phyloP scores from a whole-genome alignment of 1,139 yeast species.

The Blastobotrys capitulatus region DNA sequence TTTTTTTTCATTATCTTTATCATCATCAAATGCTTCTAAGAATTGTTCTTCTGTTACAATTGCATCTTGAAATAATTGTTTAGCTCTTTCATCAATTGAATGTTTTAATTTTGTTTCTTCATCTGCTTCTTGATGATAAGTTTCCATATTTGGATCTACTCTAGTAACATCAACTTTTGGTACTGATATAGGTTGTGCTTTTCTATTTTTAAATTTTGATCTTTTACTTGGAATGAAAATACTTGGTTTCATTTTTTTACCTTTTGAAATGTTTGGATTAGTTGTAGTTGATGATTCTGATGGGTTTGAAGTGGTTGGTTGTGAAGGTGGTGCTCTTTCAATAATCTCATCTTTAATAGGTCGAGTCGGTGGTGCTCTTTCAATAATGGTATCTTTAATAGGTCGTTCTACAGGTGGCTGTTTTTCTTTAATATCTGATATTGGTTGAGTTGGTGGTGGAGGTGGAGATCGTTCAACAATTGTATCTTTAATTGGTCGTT shows the following conservation, averaged over 20 bases:
- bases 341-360: no score
- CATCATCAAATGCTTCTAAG: slow-evolving; percentile 24
- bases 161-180: slow-evolving; percentile 5
- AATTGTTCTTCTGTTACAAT: slow-evolving; percentile 34
- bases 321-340: neutral
- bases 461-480: slow-evolving; percentile 3
- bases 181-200: neutral
- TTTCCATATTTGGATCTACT: slow-evolving; percentile 5
- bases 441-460: neutral
- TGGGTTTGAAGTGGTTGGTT: neutral
- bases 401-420: slow-evolving; percentile 5
- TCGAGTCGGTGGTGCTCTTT: neutral
- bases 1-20: slow-evolving; percentile 11
- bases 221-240: neutral
- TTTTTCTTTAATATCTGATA: no score
- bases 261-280: neutral
- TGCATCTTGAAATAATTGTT: slow-evolving; percentile 27
- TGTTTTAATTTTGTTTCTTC: slow-evolving; percentile 1
- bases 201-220: slow-evolving; percentile 1
- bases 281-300: neutral
- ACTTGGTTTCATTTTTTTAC: neutral
- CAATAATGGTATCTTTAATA: neutral
- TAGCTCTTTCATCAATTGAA: slow-evolving; percentile 24
- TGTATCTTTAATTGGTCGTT: neutral
- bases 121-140: neutral